A percentile compares a stretch with the other conserved stretches of the same genome.
These are phyloP conservation scores for Colletotrichum navitas DNA, from an alignment of 2,329 filamentous ascomycete species.

Conservation along the genomic window DNA sequence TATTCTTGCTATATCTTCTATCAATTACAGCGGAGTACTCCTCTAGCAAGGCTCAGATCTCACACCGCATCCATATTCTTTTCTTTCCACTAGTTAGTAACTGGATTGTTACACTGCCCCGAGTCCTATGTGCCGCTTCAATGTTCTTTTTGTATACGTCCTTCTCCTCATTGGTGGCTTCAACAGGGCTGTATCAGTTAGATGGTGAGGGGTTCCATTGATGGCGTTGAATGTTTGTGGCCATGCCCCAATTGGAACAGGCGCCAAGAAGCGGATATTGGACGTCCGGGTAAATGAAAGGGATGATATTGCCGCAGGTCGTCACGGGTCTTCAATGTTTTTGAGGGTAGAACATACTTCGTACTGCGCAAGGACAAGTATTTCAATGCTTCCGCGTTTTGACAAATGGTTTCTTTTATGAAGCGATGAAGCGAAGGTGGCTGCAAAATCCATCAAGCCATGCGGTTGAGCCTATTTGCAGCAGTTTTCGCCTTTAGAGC, in stretches of 20 bases:
- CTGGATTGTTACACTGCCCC: neutral
- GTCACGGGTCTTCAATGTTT: neutral
- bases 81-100: too few species aligned
- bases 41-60: neutral
- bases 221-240: neutral
- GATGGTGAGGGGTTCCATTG: neutral
- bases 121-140: neutral
- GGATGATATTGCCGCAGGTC: neutral
- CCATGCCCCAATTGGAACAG: neutral
- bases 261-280: neutral
- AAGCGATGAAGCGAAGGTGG: neutral
- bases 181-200: neutral
- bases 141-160: neutral
- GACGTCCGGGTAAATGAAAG: neutral
- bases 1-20: neutral
- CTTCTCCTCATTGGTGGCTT: neutral
- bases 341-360: neutral
- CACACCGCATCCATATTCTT: neutral
- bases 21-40: neutral
- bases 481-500: neutral
- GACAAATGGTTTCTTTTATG: neutral
- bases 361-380: neutral
- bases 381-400: neutral
- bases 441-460: neutral
- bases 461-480: slow-evolving; percentile 1